Conservation (phyloP, 208 protist species). For the Phytomonas sp. region DNA sequence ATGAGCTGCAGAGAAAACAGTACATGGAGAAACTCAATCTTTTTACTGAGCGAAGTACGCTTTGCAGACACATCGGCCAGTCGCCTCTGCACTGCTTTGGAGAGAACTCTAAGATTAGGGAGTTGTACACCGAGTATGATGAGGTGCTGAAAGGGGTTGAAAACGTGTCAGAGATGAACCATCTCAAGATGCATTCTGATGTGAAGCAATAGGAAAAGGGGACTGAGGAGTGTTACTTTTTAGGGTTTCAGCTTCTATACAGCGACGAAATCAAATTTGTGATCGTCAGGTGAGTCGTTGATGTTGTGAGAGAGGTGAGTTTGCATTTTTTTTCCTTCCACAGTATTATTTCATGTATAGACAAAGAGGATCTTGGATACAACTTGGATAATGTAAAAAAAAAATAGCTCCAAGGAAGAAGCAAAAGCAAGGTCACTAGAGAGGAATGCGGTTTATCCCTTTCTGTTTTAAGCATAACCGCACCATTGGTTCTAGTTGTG, state of each 20-base stretch:
- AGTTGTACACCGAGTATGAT: constrained; percentile 16
- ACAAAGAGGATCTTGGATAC: neutral
- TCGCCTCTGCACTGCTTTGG: neutral
- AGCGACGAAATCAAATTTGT: neutral
- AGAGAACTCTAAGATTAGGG: constrained; percentile 13
- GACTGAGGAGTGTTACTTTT: neutral
- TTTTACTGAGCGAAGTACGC: constrained; percentile 46
- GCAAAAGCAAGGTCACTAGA: neutral
- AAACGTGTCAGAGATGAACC: constrained; percentile 7
- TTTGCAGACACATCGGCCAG: constrained; percentile 37
- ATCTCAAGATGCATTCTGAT: constrained; percentile 8
- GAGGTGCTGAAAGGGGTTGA: constrained; percentile 12
- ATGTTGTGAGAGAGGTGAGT: neutral
- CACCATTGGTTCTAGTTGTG: neutral
- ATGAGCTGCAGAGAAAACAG: constrained; percentile 55
- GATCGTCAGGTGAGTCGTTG: neutral
- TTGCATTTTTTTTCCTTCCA: constrained; percentile 7
- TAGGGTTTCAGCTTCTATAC: neutral
- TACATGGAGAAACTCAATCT: constrained; percentile 55
- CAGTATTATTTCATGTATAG: neutral
- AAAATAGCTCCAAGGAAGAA: neutral
- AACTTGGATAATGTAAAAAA: neutral
- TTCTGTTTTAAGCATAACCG: neutral
- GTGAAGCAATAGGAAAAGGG: neutral
- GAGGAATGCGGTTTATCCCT: neutral